Evolutionary conservation across 805 yeast genomes (phyloP).

Genomic region (Grigorovia yakushimaensis): DNA sequence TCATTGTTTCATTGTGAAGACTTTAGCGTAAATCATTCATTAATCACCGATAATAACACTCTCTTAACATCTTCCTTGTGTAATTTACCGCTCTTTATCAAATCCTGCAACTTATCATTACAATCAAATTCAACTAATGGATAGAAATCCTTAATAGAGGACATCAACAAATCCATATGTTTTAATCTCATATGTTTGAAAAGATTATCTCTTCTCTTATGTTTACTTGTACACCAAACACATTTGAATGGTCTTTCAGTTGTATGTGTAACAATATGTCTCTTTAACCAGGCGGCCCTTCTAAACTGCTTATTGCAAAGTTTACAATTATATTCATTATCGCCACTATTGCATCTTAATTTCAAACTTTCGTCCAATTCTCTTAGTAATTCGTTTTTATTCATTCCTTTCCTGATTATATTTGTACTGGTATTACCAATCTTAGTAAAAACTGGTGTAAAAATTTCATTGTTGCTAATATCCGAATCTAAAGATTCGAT

Average conservation of each 20-base stretch:
- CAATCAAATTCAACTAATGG: constrained; percentile 5
- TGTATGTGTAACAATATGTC: constrained; percentile 26
- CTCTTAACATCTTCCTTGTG: constrained; percentile 19
- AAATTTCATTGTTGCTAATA: neutral
- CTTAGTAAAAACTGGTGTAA: neutral
- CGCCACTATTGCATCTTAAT: neutral
- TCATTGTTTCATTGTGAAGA: neutral
- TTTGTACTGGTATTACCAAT: neutral
- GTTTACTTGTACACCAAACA: constrained; percentile 26
- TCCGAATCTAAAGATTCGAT: neutral
- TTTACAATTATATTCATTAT: constrained; percentile 16
- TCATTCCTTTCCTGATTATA: neutral
- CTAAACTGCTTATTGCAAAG: constrained; percentile 22
- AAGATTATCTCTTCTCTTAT: constrained; percentile 27
- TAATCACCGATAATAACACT: constrained; percentile 6
- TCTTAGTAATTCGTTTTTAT: neutral
- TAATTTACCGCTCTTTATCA: constrained; percentile 13
- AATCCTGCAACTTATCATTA: constrained; percentile 1
- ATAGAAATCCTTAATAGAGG: constrained; percentile 5
- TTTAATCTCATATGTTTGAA: constrained; percentile 26
- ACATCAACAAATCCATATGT: constrained; percentile 19
- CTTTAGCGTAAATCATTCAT: neutral
- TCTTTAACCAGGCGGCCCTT: constrained; percentile 26
- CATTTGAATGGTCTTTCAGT: constrained; percentile 20
- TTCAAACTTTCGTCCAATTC: neutral